Conservation (phyloP, 495 filamentous ascomycete genomes). For the Jackrogersella multiformis region DNA sequence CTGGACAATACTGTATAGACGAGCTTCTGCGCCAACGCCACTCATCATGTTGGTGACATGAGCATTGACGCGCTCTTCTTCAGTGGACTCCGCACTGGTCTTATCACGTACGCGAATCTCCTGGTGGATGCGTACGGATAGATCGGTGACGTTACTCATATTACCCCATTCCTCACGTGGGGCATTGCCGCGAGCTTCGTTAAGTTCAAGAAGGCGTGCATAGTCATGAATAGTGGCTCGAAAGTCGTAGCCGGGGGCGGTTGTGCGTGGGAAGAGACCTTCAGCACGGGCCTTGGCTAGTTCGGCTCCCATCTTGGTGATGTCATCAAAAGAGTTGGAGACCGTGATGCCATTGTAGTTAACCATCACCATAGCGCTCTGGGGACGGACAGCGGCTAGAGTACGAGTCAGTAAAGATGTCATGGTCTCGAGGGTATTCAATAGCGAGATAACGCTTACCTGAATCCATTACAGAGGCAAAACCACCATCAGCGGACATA, state of each 20-base stretch:
- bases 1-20: constrained; percentile 43
- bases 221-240: constrained; percentile 32
- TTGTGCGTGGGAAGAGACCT: constrained; percentile 36
- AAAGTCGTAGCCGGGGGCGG: constrained; percentile 12
- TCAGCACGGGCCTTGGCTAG: constrained; percentile 41
- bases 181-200: constrained; percentile 14
- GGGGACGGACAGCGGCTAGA: not conserved
- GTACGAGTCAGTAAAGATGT: constrained; percentile 8
- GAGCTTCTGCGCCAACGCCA: constrained; percentile 34
- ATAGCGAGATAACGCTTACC: constrained; percentile 10
- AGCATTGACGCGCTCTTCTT: constrained; percentile 30
- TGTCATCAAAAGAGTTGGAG: not conserved
- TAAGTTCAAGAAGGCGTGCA: constrained; percentile 16
- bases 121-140: constrained; percentile 31
- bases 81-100: constrained; percentile 29
- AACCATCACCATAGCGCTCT: not conserved
- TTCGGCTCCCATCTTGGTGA: constrained; percentile 28
- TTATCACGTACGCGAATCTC: constrained; percentile 42
- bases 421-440: not conserved
- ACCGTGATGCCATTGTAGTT: not conserved
- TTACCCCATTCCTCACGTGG: constrained; percentile 31
- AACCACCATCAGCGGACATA: not conserved
- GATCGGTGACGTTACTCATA: constrained; percentile 18
- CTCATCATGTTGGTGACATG: constrained; percentile 41
- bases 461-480: not conserved